Percentiles rank a stretch among this genome's conserved stretches.
Conservation (phyloP, 352 stramenopile species). For the Phytophthora pistaciae region DNA sequence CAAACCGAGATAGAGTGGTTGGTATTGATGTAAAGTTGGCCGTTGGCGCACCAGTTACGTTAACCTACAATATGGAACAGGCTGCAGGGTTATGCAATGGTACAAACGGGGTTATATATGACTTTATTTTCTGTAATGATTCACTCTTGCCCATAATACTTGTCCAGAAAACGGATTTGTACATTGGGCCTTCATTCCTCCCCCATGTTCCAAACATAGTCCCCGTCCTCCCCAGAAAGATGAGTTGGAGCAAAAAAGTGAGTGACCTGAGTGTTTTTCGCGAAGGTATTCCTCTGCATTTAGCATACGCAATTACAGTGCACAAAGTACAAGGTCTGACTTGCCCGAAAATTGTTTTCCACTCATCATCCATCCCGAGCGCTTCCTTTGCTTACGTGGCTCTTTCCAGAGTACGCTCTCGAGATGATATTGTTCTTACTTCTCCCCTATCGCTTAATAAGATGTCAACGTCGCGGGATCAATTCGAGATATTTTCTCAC, state of each 20-base stretch:
- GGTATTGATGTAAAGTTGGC: background rate
- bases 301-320: conserved; percentile 14
- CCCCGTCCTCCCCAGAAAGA: background rate
- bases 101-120: too few species aligned
- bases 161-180: background rate
- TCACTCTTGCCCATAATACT: background rate
- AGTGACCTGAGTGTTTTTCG: conserved; percentile 6
- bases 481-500: too few species aligned
- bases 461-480: too few species aligned
- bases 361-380: conserved; percentile 2
- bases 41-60: background rate
- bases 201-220: background rate
- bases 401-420: too few species aligned
- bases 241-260: background rate
- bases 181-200: background rate
- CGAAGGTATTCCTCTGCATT: conserved; percentile 3
- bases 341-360: conserved; percentile 4
- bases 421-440: too few species aligned
- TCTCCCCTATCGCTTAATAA: too few species aligned
- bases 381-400: background rate
- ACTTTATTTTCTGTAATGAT: too few species aligned
- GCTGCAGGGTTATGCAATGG: background rate
- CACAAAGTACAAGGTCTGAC: conserved; percentile 14
- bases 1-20: background rate
- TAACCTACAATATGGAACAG: background rate